Percentiles rank a stretch among this genome's conserved stretches.
Evolutionary conservation across 768 basidiomycete genomes (phyloP).

Genomic region (Tremella fuciformis): DNA sequence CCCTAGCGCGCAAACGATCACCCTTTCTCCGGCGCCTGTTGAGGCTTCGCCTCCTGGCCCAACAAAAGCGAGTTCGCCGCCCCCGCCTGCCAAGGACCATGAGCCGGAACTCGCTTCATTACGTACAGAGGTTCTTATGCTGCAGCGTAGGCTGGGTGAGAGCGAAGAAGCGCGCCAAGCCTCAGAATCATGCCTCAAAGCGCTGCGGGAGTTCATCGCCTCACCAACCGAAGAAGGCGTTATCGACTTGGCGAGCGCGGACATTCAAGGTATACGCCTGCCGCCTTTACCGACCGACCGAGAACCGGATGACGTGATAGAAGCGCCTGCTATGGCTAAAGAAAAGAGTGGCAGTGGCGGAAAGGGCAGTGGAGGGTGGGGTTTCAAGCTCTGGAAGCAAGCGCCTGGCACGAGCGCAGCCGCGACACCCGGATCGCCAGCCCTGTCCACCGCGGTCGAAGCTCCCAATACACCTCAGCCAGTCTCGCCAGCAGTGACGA

Average conservation of each 20-base stretch:
- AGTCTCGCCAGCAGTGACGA: conserved; percentile 21
- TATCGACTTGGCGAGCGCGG: neutral
- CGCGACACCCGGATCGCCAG: conserved; percentile 16
- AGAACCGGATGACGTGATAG: conserved; percentile 32
- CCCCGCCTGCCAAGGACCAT: conserved; percentile 10
- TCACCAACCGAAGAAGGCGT: conserved; percentile 8
- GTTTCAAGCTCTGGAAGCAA: conserved; percentile 30
- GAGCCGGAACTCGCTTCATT: conserved; percentile 42
- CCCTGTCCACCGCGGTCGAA: conserved; percentile 33
- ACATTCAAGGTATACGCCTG: conserved; percentile 39
- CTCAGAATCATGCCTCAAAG: conserved; percentile 77
- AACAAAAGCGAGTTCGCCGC: neutral
- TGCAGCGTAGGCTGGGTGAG: conserved; percentile 69
- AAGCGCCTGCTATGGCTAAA: neutral
- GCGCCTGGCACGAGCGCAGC: neutral
- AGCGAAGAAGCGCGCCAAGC: conserved; percentile 80
- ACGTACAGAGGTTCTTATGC: conserved; percentile 60
- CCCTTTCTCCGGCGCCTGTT: conserved; percentile 3
- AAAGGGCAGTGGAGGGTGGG: conserved; percentile 28
- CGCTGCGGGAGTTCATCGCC: conserved; percentile 65
- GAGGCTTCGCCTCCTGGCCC: neutral
- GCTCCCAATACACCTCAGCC: conserved; percentile 26
- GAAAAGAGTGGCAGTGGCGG: conserved; percentile 4
- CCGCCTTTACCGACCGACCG: conserved; percentile 53
- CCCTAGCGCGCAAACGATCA: conserved; percentile 7